A percentile compares a stretch with the other conserved stretches of the same genome.
phyloP scores from a whole-genome alignment of 202 grass and related monocot genomes.

The Eragrostis tef region DNA sequence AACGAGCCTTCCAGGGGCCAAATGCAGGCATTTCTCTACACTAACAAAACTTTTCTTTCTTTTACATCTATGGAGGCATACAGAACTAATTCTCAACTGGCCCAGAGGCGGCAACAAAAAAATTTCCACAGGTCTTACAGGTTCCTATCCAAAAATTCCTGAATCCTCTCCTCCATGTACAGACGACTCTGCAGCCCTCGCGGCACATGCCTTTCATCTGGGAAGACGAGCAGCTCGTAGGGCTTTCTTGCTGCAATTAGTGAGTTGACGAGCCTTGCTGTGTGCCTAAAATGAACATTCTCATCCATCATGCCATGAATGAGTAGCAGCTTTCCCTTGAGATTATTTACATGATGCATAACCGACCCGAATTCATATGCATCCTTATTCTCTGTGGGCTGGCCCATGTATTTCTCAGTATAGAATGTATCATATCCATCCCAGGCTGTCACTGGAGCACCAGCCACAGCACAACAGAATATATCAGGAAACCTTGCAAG shows the following conservation, averaged over 20 bases:
- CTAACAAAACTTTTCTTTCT: background rate
- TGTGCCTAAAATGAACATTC: slow-evolving; percentile 92
- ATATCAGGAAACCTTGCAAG: slow-evolving; percentile 66
- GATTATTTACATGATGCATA: slow-evolving; percentile 76
- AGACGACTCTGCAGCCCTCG: slow-evolving; percentile 61
- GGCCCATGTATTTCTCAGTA: slow-evolving; percentile 86
- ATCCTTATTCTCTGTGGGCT: slow-evolving; percentile 57
- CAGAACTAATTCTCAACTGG: background rate
- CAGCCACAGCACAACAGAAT: slow-evolving; percentile 73
- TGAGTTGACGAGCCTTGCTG: slow-evolving; percentile 69
- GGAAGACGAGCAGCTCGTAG: slow-evolving; percentile 81
- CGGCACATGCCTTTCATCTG: slow-evolving; percentile 78
- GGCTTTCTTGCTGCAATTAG: slow-evolving; percentile 68
- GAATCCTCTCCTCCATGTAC: slow-evolving; percentile 89
- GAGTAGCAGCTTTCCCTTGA: slow-evolving; percentile 70
- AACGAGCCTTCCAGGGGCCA: background rate
- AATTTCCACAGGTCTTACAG: slow-evolving; percentile 43
- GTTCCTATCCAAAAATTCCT: slow-evolving; percentile 77
- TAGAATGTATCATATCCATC: slow-evolving; percentile 90
- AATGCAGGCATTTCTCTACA: background rate
- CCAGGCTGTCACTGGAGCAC: slow-evolving; percentile 80
- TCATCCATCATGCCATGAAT: slow-evolving; percentile 91
- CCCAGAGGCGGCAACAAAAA: background rate
- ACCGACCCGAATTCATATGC: slow-evolving; percentile 69
- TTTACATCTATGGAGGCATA: background rate